Conservation (phyloP, 2,329 filamentous ascomycete species). For the Fusarium guadeloupense region DNA sequence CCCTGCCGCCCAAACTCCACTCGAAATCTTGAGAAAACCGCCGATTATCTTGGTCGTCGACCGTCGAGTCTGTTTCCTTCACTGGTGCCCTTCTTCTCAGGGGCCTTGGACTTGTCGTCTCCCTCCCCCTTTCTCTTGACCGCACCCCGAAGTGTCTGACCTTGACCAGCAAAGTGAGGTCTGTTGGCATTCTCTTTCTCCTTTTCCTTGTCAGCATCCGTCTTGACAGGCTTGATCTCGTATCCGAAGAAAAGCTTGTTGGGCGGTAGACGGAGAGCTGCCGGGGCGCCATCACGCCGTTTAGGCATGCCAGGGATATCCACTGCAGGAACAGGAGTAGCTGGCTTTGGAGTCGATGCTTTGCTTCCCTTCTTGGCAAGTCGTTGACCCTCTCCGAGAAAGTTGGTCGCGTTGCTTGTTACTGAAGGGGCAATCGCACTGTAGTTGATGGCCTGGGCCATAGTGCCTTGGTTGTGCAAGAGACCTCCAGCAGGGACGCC, state of each 20-base stretch:
- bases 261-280: slow-evolving; percentile 82
- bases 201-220: slow-evolving; percentile 74
- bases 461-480: slow-evolving; percentile 86
- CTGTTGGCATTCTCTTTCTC: slow-evolving; percentile 70
- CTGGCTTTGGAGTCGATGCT: slow-evolving; percentile 69
- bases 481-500: slow-evolving; percentile 76
- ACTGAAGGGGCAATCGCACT: slow-evolving; percentile 84
- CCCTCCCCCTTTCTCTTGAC: slow-evolving; percentile 75
- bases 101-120: slow-evolving; percentile 58
- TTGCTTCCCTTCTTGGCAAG: slow-evolving; percentile 87
- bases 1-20: slow-evolving; percentile 40
- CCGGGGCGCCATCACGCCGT: slow-evolving; percentile 76
- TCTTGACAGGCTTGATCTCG: slow-evolving; percentile 87
- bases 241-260: slow-evolving; percentile 98
- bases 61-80: slow-evolving; percentile 59
- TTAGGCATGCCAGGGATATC: slow-evolving; percentile 46
- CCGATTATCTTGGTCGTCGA: slow-evolving; percentile 46
- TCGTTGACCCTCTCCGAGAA: slow-evolving; percentile 81
- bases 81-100: slow-evolving; percentile 57
- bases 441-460: slow-evolving; percentile 99
- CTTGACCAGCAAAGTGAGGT: slow-evolving; percentile 84
- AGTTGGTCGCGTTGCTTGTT: slow-evolving; percentile 77
- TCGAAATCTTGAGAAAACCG: slow-evolving; percentile 4
- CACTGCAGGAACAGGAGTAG: slow-evolving; percentile 69
- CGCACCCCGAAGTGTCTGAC: slow-evolving; percentile 77